Conservation (phyloP, 441 rosid genomes). For the Populus hybrid region DNA sequence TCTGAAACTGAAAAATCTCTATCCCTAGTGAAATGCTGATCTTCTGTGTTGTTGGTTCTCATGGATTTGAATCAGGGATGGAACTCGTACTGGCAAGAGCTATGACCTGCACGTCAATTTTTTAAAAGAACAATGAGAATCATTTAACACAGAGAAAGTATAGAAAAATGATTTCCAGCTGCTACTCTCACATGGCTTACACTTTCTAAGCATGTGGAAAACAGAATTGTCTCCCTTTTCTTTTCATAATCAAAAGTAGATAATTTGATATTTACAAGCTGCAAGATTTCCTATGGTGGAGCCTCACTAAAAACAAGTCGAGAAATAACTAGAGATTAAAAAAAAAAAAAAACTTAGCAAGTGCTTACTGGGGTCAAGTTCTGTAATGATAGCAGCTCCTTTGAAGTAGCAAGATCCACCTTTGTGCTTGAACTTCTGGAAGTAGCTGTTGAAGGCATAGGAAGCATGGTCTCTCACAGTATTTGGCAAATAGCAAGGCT, state of each 20-base stretch:
- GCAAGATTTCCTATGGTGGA: not conserved
- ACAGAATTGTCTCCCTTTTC: not conserved
- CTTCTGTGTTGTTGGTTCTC: not conserved
- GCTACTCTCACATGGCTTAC: slow-evolving; percentile 8
- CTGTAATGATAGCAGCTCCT: slow-evolving; percentile 66
- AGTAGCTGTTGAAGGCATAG: slow-evolving; percentile 66
- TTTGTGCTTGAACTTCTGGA: slow-evolving; percentile 50
- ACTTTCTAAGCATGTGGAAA: slow-evolving; percentile 26
- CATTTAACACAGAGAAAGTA: not conserved
- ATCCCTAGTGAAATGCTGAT: not conserved
- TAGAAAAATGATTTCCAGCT: not conserved
- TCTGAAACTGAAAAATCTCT: not conserved
- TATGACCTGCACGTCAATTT: slow-evolving; percentile 39
- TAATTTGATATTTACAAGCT: not conserved
- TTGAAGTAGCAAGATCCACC: slow-evolving; percentile 71
- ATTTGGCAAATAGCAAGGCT: slow-evolving; percentile 61
- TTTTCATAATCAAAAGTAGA: not conserved
- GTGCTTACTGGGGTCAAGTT: slow-evolving; percentile 66
- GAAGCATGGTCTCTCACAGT: slow-evolving; percentile 58
- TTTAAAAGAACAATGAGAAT: not conserved
- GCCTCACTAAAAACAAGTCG: not conserved
- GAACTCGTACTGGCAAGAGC: slow-evolving; percentile 43
- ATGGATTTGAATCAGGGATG: slow-evolving; percentile 26
- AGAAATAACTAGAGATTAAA: not conserved
- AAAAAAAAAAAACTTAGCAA: not conserved